Evolutionary conservation across 2,329 filamentous ascomycete genomes (phyloP).

Genomic region (Salinomyces thailandicus): DNA sequence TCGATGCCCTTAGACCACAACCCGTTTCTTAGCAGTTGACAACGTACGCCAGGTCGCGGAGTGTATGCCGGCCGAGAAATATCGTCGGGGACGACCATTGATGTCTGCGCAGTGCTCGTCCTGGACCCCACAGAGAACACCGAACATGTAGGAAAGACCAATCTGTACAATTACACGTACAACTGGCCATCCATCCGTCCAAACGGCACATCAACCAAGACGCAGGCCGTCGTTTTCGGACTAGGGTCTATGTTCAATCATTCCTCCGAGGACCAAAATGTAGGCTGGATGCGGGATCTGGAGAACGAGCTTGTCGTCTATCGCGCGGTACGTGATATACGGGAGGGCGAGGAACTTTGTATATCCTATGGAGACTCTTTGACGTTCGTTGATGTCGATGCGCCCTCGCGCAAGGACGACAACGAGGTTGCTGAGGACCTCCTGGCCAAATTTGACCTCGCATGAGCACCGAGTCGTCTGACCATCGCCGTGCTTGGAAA

Average conservation of each 20-base stretch:
- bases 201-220: conserved; percentile 18
- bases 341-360: conserved; percentile 45
- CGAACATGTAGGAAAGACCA: conserved; percentile 40
- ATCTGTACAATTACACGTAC: conserved; percentile 47
- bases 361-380: conserved; percentile 40
- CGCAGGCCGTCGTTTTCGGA: conserved; percentile 45
- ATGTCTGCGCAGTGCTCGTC: conserved; percentile 43
- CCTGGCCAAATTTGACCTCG: background rate
- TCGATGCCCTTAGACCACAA: too few species aligned
- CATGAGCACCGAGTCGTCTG: too few species aligned
- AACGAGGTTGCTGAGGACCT: background rate
- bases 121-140: conserved; percentile 39
- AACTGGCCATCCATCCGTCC: conserved; percentile 32
- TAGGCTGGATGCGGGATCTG: conserved; percentile 45
- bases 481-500: too few species aligned
- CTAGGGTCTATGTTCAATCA: conserved; percentile 52
- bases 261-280: conserved; percentile 41
- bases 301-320: conserved; percentile 39
- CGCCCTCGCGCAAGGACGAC: background rate
- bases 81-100: conserved; percentile 38
- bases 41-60: conserved; percentile 36
- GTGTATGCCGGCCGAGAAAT: conserved; percentile 41
- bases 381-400: conserved; percentile 38
- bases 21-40: too few species aligned
- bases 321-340: conserved; percentile 39